phyloP scores from a whole-genome alignment of 306 rosid genomes.

The Dryas alaskensis region DNA sequence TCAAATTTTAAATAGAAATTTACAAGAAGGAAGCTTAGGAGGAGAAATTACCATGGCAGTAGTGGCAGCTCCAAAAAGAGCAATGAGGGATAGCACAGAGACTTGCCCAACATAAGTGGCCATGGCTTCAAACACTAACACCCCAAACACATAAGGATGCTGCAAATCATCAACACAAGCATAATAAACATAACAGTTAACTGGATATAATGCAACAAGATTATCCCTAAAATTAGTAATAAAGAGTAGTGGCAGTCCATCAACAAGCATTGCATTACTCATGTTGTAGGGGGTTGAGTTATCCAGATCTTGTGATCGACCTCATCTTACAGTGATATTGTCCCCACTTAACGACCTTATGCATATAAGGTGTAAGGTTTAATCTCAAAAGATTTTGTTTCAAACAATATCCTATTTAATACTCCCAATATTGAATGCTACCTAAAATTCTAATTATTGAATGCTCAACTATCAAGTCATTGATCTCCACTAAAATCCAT shows the following conservation, averaged over 20 bases:
- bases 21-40: background rate
- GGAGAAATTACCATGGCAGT: slow-evolving; percentile 47
- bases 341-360: background rate
- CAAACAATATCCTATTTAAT: background rate
- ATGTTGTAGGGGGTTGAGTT: too few relatives aligned
- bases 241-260: background rate
- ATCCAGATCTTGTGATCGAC: too few relatives aligned
- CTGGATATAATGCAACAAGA: background rate
- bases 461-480: background rate
- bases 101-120: slow-evolving; percentile 61
- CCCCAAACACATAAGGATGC: slow-evolving; percentile 63
- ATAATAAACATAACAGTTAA: background rate
- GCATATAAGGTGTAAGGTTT: background rate
- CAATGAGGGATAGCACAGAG: slow-evolving; percentile 53
- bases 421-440: background rate
- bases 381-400: too few relatives aligned
- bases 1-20: background rate
- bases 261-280: too few relatives aligned
- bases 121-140: slow-evolving; percentile 55
- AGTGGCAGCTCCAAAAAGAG: slow-evolving; percentile 58
- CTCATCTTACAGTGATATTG: too few relatives aligned
- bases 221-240: background rate
- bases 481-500: background rate
- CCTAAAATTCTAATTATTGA: background rate
- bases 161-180: slow-evolving; percentile 19